phyloP scores from a whole-genome alignment of 768 basidiomycete species.

The Cubamyces sp. region DNA sequence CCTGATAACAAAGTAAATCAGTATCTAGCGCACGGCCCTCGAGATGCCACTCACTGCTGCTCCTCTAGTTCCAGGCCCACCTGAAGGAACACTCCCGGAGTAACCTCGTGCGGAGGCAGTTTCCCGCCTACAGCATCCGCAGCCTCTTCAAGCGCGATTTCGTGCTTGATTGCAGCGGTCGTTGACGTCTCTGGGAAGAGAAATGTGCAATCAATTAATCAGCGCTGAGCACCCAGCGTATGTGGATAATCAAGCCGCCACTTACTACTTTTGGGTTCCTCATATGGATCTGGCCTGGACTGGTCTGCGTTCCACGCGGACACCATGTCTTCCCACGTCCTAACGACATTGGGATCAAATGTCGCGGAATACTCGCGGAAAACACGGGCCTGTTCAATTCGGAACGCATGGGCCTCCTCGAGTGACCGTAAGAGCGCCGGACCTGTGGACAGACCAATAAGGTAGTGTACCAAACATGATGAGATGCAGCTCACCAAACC shows the following conservation, averaged over 20 bases:
- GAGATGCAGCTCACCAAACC: conserved; percentile 26
- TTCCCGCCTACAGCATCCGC: neutral
- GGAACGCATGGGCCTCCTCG: too few species aligned
- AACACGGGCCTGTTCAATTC: too few species aligned
- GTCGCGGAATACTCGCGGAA: neutral
- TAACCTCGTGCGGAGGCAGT: conserved; percentile 20
- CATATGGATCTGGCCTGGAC: conserved; percentile 22
- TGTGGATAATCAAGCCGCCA: neutral
- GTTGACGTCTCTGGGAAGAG: too few species aligned
- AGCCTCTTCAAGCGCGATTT: conserved; percentile 20
- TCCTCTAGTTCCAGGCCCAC: conserved; percentile 32
- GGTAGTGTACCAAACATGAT: too few species aligned
- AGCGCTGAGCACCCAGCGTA: too few species aligned
- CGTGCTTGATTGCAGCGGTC: neutral
- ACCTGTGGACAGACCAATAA: too few species aligned
- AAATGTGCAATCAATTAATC: too few species aligned
- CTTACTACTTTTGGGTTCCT: conserved; percentile 20
- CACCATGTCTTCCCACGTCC: conserved; percentile 13
- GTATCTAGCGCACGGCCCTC: neutral
- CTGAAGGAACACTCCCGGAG: conserved; percentile 23
- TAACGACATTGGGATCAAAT: neutral
- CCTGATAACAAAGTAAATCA: neutral
- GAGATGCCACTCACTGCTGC: conserved; percentile 28
- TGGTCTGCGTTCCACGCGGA: conserved; percentile 15
- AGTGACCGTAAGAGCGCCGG: too few species aligned